Base-by-base conservation (phyloP, 2,329 filamentous ascomycete species). In the Aspergillus ochraceus region DNA sequence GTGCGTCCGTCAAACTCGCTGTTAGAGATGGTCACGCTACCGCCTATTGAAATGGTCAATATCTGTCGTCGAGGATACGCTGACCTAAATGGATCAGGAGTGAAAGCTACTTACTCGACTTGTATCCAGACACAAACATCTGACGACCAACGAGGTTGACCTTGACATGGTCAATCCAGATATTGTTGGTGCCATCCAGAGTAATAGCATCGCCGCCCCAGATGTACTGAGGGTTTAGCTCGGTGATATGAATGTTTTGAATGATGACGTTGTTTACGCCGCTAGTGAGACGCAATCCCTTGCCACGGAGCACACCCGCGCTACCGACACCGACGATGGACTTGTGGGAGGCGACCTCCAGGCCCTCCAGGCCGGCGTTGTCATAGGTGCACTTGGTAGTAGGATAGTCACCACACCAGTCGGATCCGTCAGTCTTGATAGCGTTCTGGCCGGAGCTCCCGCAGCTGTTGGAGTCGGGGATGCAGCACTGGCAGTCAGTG, bases 201-300 rank as follows among this genome's bases (percentile, higher is more conserved):
- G 80, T 81, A 68, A 86, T 83, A 39, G 80, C 83, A 72, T 86
- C 83, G 56, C 83, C 83, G 58, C 83, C 84, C 84, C 83, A 86
- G 64, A 86, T 81, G 64, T 83, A 83, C 68, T 82, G 68, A 2
- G 83, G 83, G 75, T 86, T 86, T 29, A 77, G 60, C 45, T 74
- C 74, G 49, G 81, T 84, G 68, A 85, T 80, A 63, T 81, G 77
- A 55, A 85, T 74, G 72, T 86, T 86, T 60, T 84, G 85, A 67
- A 86, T 81, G 67, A 87, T 86, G 70, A 88, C 74, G 71, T 87
- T 85, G 68, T 74, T 79, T 9, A 75, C 77, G 52, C 73, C 73
- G 52, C 66, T 69, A 49, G 72, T 69, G 26, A 83, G 72, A 39
- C 81, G 79, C 29, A 85, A 71, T 60, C 83, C 83, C 76, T 84